Conservation (phyloP, 2,329 filamentous ascomycete species). For the Fusarium pseudograminearum region DNA sequence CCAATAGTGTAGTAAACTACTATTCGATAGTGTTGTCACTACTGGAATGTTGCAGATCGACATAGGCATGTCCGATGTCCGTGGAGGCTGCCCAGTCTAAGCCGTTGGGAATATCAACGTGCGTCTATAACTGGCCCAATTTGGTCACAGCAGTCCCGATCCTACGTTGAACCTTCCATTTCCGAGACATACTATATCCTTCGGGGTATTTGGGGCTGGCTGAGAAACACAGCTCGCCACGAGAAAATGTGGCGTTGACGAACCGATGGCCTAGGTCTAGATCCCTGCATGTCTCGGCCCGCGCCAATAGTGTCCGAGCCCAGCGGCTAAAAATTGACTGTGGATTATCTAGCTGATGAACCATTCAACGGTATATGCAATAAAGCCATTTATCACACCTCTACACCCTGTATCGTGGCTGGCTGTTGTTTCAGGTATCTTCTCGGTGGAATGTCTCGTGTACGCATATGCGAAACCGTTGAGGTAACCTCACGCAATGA, state of each 20-base stretch:
- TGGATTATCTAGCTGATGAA: accelerated
- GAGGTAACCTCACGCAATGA: neutral
- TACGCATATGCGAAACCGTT: neutral
- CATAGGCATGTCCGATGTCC: no score
- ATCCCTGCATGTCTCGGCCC: conserved; percentile 4
- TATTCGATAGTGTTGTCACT: neutral
- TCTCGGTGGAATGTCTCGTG: neutral
- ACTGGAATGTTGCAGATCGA: neutral
- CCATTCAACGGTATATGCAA: neutral
- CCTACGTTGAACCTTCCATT: neutral
- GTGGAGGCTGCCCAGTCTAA: neutral
- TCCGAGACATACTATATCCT: accelerated
- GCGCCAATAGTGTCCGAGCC: neutral
- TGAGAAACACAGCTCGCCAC: neutral
- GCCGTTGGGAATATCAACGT: accelerated
- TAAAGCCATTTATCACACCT: neutral
- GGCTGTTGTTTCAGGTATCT: neutral
- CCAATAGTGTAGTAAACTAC: neutral
- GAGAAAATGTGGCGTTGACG: neutral
- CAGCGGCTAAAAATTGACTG: neutral
- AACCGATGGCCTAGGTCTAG: neutral
- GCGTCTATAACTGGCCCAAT: accelerated
- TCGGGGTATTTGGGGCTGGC: neutral
- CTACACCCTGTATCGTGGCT: neutral
- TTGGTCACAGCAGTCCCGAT: neutral